Base-by-base conservation (phyloP, 192 early-diverging fungal genomes). In the Mortierella antarctica region DNA sequence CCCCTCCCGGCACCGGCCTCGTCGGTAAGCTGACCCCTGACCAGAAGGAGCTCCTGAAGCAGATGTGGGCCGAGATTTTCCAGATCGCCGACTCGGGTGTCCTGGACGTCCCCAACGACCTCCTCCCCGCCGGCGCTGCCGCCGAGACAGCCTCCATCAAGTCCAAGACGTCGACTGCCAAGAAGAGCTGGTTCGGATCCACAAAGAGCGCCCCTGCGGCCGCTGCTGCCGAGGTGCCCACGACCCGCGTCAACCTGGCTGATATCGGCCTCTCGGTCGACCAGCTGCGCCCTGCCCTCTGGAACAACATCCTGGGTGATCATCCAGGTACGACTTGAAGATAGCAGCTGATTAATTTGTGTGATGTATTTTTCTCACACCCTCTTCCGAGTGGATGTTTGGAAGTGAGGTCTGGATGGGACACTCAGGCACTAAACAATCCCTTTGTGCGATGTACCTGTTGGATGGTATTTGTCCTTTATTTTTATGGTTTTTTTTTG, bases 391-490 rank as follows among this genome's bases (percentile, higher is more conserved):
- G 50, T 12, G 50, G 11, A 12, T 51, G 1, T 15, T 51, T 51
- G 50, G 50, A 12, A 12, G 31, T 31, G 31, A 31, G 31, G 31
- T 1, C 39, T 59, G 31, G 20, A n/a, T 6, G 18, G 46, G 20
- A 46, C 15, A n/a, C 9, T 46, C n/a, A n/a, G 12, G 12, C 5
- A n/a, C 60, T 21, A 15, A 51, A 51, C 50, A 51, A 51, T 62
- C 31, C 31, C 14, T 57, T 59, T 59, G 40, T 59, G 40, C 31
- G 31, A 31, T 31, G 31, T 31, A 59, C 1, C 12, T 62, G n/a
- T 14, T 44, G 1, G 5, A 15, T 50, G 65, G 95, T 95, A 75
- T 83, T 88, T 0, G 77, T 95, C 20, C 41, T 93, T n/a, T n/a
- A 52, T 41, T 44, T 55, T 47, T 56, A 23, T 41, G 56, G 15